These are phyloP conservation scores for Cadophora sp. DNA, from an alignment of 2,329 filamentous ascomycete species.

Conservation along the genomic window DNA sequence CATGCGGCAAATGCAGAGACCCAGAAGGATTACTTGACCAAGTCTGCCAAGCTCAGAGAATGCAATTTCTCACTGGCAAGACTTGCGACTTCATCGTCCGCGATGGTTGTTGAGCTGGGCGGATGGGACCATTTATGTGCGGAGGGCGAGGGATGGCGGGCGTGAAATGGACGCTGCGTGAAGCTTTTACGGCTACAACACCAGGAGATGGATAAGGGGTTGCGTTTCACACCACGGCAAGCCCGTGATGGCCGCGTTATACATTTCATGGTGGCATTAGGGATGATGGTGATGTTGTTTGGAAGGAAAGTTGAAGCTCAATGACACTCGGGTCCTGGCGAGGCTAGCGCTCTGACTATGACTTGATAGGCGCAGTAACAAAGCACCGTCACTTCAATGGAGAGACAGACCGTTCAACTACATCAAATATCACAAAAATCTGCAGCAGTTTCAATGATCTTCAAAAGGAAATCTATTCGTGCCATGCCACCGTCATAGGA, in stretches of 20 bases:
- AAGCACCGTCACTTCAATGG: too few relatives aligned
- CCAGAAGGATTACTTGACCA: conserved; percentile 71
- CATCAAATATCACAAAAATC: too few relatives aligned
- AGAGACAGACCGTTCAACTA: too few relatives aligned
- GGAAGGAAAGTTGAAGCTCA: too few relatives aligned
- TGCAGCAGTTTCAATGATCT: too few relatives aligned
- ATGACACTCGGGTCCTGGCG: too few relatives aligned
- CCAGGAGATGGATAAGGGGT: too few relatives aligned
- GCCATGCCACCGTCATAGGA: too few relatives aligned
- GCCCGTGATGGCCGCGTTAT: conserved; percentile 49
- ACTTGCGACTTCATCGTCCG: conserved; percentile 78
- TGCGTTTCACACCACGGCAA: conserved; percentile 19
- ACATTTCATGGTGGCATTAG: conserved; percentile 56
- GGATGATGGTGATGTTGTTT: neutral
- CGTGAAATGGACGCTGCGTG: conserved; percentile 4
- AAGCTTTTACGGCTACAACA: too few relatives aligned
- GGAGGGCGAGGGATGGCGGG: conserved; percentile 41
- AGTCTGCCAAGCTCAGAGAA: conserved; percentile 82
- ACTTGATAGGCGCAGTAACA: too few relatives aligned
- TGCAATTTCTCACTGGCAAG: conserved; percentile 82
- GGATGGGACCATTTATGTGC: conserved; percentile 50
- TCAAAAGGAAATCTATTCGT: too few relatives aligned
- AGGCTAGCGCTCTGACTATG: too few relatives aligned
- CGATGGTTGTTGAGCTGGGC: conserved; percentile 56
- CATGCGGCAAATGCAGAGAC: neutral